Evolutionary conservation across 495 filamentous ascomycete genomes (phyloP), one percentile per base, ranked within the genome.

Genomic region (Hypoxylon subgilvum): DNA sequence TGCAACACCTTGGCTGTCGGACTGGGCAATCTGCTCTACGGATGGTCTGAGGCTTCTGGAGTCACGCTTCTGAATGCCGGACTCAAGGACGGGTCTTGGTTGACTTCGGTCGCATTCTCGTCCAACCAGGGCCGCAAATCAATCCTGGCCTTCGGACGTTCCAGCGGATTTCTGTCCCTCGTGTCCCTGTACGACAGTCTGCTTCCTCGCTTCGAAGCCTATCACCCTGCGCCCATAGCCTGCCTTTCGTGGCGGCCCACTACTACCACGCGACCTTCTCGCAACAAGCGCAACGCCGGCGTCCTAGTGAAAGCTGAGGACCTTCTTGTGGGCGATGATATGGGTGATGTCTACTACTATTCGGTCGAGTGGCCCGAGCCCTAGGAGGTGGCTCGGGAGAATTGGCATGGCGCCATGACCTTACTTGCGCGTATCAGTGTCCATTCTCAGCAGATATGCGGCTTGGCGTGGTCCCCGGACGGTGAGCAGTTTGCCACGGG

Each of bases 361-460:
- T 82, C 85, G 6, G 79, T 98, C 5, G 91, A 97, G 68, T 97
- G 93, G 93, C 87, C 90, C 6, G 73, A 77, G 32, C 35, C 72
- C 32, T 81, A 75, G 78, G 79, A 82, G 62, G 76, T 79, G n/a
- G 67, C 75, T 52, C 73, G 77, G 27, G 67, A 76, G 46, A 83
- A 82, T 53, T 94, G 91, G 91, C 78, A 81, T 23, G 90, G 93
- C 10, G 75, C 84, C 7, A 86, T 96, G 79, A 89, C 81, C 1
- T 74, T 96, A 18, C 71, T 96, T 31, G 88, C 86, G 9, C 85
- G 86, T 57, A 87, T 97, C 49, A 77, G 77, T 4, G 84, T 90
- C 1, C 95, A 98, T 73, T 83, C 77, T 6, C 92, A 97, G 69
- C 92, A 97, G 65, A 86, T 98, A 17, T 98, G 94, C 69, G 92